These are phyloP conservation scores for Protomyces inundatus DNA, from an alignment of 1,139 yeast genomes.

Conservation along the genomic window DNA sequence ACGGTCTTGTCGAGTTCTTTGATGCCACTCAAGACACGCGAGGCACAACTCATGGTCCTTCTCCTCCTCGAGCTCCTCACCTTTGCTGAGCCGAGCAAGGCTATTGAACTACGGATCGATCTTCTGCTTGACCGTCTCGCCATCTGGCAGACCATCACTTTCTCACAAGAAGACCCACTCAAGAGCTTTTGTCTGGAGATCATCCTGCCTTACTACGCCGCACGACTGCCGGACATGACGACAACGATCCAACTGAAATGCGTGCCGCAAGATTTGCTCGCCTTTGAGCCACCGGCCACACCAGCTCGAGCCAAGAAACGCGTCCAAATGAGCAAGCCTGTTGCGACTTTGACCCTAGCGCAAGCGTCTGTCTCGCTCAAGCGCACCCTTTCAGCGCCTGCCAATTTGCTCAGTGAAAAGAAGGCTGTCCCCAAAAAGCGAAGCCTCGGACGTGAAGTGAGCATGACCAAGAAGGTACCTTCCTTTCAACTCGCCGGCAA, in stretches of 20 bases:
- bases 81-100: neutral
- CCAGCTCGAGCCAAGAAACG: neutral
- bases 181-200: conserved; percentile 18
- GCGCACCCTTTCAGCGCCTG: conserved; percentile 16
- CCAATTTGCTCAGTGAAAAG: conserved; percentile 5
- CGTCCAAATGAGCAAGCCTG: neutral
- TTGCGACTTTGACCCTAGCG: neutral
- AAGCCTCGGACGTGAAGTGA: conserved; percentile 15
- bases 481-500: neutral
- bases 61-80: conserved; percentile 8
- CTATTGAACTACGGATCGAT: neutral
- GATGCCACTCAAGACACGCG: conserved; percentile 5
- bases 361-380: conserved; percentile 3
- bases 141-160: conserved; percentile 3
- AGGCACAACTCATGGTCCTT: conserved; percentile 8
- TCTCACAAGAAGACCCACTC: conserved; percentile 7
- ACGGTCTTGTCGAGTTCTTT: neutral
- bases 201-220: conserved; percentile 5
- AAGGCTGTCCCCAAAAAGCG: conserved; percentile 4
- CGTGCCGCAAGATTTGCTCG: conserved; percentile 13
- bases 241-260: conserved; percentile 1
- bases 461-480: conserved; percentile 14
- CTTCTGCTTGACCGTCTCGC: conserved; percentile 13
- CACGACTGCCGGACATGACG: conserved; percentile 1
- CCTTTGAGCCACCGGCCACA: conserved; percentile 4